phyloP scores from a whole-genome alignment of 192 early-diverging fungal species.

The Diversispora eburnea region DNA sequence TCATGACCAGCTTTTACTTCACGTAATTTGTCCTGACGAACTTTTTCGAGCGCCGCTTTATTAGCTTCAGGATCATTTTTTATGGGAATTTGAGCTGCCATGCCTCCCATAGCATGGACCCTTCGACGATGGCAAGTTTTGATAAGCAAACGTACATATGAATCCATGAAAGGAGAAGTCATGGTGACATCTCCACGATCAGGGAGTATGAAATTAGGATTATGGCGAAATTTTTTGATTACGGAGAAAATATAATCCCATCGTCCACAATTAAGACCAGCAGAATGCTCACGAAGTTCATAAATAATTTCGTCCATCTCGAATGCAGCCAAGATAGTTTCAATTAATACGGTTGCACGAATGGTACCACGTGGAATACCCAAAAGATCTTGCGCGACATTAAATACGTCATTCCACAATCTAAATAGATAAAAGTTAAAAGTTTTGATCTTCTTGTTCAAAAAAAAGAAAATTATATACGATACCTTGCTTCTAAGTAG shows the following conservation, averaged over 20 bases:
- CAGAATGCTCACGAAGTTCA: slow-evolving; percentile 96
- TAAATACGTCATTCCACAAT: slow-evolving; percentile 99
- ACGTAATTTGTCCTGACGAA: slow-evolving; percentile 91
- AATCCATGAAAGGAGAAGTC: slow-evolving; percentile 97
- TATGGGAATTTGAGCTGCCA: slow-evolving; percentile 99
- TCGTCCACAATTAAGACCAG: slow-evolving; percentile 97
- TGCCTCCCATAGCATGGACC: slow-evolving; percentile 99
- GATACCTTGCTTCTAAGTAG: slow-evolving; percentile 78
- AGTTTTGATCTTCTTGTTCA: background rate
- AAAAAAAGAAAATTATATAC: background rate
- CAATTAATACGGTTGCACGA: slow-evolving; percentile 94
- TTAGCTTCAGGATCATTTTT: slow-evolving; percentile 89
- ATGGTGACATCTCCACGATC: slow-evolving; percentile 89
- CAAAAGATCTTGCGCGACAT: slow-evolving; percentile 88
- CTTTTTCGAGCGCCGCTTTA: slow-evolving; percentile 87
- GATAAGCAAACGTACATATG: slow-evolving; percentile 94
- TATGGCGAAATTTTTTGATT: slow-evolving; percentile 95
- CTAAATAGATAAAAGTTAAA: slow-evolving; percentile 36
- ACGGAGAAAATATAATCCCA: slow-evolving; percentile 99
- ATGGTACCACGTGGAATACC: slow-evolving; percentile 91
- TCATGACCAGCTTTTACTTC: slow-evolving; percentile 95
- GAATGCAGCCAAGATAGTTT: slow-evolving; percentile 94
- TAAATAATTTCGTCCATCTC: slow-evolving; percentile 99
- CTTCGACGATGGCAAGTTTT: slow-evolving; percentile 98
- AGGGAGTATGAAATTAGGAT: slow-evolving; percentile 83